Evolutionary conservation across 2,329 filamentous ascomycete genomes (phyloP).

Genomic region (Fusarium piperis): DNA sequence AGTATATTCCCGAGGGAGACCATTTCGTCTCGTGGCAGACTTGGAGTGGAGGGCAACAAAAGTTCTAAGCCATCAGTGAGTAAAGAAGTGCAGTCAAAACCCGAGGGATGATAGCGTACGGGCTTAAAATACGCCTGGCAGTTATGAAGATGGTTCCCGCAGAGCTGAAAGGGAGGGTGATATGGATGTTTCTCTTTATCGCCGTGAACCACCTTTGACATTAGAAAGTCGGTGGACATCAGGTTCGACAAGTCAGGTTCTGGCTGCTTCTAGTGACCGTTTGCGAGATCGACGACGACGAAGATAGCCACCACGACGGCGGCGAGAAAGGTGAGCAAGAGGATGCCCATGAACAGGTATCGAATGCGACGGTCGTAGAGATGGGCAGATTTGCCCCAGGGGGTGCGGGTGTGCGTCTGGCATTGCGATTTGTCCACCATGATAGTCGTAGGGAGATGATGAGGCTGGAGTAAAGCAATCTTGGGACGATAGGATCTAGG

Average conservation of each 20-base stretch:
- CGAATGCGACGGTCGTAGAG: constrained; percentile 40
- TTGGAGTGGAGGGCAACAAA: constrained; percentile 15
- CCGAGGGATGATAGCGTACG: constrained; percentile 16
- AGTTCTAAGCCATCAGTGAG: constrained; percentile 15
- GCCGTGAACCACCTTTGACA: neutral
- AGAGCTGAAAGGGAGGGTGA: constrained; percentile 5
- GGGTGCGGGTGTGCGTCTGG: constrained; percentile 43
- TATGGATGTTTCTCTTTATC: neutral
- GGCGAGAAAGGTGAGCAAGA: constrained; percentile 35
- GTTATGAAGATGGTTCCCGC: constrained; percentile 10
- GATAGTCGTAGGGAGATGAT: neutral
- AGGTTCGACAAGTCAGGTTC: neutral
- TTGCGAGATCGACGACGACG: constrained; percentile 20
- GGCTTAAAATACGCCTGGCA: constrained; percentile 21
- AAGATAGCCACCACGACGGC: constrained; percentile 35
- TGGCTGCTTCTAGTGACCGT: constrained; percentile 5
- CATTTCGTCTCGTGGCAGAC: constrained; percentile 7
- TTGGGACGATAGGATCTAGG: neutral
- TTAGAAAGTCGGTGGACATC: neutral
- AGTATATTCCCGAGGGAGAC: constrained; percentile 21
- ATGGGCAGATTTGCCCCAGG: constrained; percentile 41
- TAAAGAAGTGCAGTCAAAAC: neutral
- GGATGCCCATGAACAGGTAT: constrained; percentile 38
- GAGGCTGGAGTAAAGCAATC: neutral
- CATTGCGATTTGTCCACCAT: constrained; percentile 43